phyloP scores from a whole-genome alignment of 495 filamentous ascomycete species.

The Friedmanniomyces simplex region DNA sequence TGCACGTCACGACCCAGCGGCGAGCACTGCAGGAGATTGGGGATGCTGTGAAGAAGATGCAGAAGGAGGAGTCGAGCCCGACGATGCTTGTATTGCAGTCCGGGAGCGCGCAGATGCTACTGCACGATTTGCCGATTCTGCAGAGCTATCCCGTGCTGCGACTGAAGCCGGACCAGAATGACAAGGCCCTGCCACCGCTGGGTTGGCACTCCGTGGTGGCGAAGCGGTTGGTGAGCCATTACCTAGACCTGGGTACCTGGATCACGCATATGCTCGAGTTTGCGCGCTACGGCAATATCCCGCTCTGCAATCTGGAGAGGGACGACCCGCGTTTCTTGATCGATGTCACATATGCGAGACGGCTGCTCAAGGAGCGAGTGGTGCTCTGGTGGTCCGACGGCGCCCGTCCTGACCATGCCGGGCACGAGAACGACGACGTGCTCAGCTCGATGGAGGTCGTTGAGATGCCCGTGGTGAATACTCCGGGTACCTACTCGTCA shows the following conservation, averaged over 20 bases:
- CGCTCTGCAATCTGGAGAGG: conserved; percentile 86
- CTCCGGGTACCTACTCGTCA: conserved; percentile 82
- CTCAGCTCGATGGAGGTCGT: conserved; percentile 75
- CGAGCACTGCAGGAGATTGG: conserved; percentile 80
- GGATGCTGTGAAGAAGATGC: conserved; percentile 76
- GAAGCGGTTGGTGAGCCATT: conserved; percentile 75
- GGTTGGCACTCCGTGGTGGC: conserved; percentile 91
- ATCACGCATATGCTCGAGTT: conserved; percentile 76
- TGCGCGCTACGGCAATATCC: conserved; percentile 85
- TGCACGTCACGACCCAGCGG: conserved; percentile 75
- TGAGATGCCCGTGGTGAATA: conserved; percentile 87
- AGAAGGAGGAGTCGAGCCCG: conserved; percentile 69
- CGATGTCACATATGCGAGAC: conserved; percentile 86
- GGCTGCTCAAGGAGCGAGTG: conserved; percentile 83
- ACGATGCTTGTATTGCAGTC: conserved; percentile 83
- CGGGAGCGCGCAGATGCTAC: conserved; percentile 64
- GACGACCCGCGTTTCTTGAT: conserved; percentile 92
- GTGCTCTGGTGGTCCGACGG: conserved; percentile 95
- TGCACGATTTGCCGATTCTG: conserved; percentile 76
- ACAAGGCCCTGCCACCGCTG: conserved; percentile 78
- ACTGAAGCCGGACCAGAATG: conserved; percentile 68
- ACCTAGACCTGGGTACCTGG: conserved; percentile 84
- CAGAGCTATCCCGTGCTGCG: conserved; percentile 75
- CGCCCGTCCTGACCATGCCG: conserved; percentile 85
- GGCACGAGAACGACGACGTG: conserved; percentile 89